Base-by-base conservation (phyloP, 1,139 yeast species). In the Sugiyamaella pinicola region DNA sequence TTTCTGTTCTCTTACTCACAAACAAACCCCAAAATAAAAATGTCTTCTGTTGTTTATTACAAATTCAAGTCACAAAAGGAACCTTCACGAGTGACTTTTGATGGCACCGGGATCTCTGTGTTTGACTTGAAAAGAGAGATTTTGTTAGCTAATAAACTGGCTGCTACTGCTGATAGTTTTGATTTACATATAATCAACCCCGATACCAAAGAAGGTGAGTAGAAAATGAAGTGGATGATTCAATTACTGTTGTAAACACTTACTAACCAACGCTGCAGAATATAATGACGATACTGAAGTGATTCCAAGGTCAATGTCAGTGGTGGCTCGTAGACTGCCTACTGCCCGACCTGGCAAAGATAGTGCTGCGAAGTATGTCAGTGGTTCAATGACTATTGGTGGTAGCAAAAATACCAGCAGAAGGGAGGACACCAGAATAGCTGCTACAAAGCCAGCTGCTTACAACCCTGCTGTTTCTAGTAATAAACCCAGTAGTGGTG, bases 21-120 rank as follows among this genome's bases (percentile, higher is more conserved):
- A 37, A 33, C 18, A 26, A 29, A 37, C 33, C 24, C 40, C 39
- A 49, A 29, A 38, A 38, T 4, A 42, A 44, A 44, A 38, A 93
- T 93, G 98, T 85, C 96, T 15, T 88, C 96, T 19, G 88, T 91
- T 9, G 87, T 93, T 24, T 93, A 89, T 68, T 93, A 93, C 69
- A 80, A 83, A 68, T 93, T 93, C 71, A 75, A 83, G 58, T 95
- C 96, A 41, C 97, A 91, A 68, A 86, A 84, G 68, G 84, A 81
- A 51, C 84, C 87, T 45, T 82, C 88, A 1, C 81, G 95, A 44
- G 82, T 93, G 44, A 81, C 85, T 50, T 95, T 93, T 68, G 99
- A 95, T 69, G 99, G 99, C 26, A 91, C 98, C 0, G 97, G 98
- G 31, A 83, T 95, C 52, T 87, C 96, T 9, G 96, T 91, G 10